Percentiles rank a stretch among this genome's conserved stretches.
These are phyloP conservation scores for Plasmopara halstedii DNA, from an alignment of 352 stramenopile species.

Conservation along the genomic window DNA sequence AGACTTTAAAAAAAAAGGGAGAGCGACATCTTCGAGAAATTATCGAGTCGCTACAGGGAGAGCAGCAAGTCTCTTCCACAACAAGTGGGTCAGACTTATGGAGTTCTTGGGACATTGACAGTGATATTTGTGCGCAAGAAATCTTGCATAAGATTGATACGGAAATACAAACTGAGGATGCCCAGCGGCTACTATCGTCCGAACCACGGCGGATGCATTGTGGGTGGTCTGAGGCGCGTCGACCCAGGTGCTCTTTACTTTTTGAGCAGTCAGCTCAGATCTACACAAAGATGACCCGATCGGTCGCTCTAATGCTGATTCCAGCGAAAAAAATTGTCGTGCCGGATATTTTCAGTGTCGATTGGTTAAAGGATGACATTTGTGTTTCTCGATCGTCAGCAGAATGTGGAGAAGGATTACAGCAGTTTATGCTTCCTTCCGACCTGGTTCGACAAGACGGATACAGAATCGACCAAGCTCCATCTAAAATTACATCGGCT, in stretches of 20 bases:
- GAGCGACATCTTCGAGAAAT: slow-evolving; percentile 4
- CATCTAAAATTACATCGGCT: slow-evolving; percentile 11
- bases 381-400: not conserved
- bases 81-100: slow-evolving; percentile 1
- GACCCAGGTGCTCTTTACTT: slow-evolving; percentile 4
- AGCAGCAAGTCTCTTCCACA: not conserved
- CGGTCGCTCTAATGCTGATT: slow-evolving; percentile 7
- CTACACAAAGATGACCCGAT: slow-evolving; percentile 11
- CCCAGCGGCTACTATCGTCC: not conserved
- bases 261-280: slow-evolving; percentile 12
- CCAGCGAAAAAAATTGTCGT: slow-evolving; percentile 16
- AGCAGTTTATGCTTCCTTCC: slow-evolving; percentile 22
- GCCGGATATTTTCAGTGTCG: slow-evolving; percentile 10
- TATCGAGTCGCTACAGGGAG: not conserved
- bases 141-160: not conserved
- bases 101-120: slow-evolving; percentile 1
- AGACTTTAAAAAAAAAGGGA: slow-evolving; percentile 5
- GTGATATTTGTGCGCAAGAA: not conserved
- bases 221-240: slow-evolving; percentile 11
- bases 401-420: slow-evolving; percentile 1
- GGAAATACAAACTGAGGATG: not conserved
- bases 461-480: slow-evolving; percentile 5
- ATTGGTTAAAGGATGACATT: slow-evolving; percentile 1
- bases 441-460: slow-evolving; percentile 20
- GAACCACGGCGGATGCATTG: slow-evolving; percentile 9